These are phyloP conservation scores for Zygosaccharomyces gambellarensis DNA, from an alignment of 805 yeast genomes.

Conservation along the genomic window DNA sequence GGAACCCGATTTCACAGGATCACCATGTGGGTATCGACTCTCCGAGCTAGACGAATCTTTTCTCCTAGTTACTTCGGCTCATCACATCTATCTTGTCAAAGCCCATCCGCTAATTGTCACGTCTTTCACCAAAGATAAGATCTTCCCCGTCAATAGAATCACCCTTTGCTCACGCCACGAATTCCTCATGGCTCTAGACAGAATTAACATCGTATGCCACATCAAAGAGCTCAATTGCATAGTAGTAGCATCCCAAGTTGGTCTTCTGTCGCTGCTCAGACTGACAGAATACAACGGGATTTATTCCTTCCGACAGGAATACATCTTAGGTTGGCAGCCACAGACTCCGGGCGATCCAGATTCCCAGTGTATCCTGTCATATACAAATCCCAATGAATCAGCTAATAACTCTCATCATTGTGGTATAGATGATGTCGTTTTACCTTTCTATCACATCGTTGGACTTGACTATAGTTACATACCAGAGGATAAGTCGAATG, in stretches of 20 bases:
- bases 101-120: conserved; percentile 23
- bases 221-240: conserved; percentile 26
- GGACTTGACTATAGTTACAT: conserved; percentile 23
- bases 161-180: conserved; percentile 12
- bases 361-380: neutral
- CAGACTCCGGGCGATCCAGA: conserved; percentile 12
- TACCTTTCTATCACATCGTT: conserved; percentile 18
- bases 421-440: conserved; percentile 16
- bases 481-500: conserved; percentile 12
- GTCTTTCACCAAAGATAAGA: conserved; percentile 20
- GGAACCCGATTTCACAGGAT: conserved; percentile 5
- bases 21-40: conserved; percentile 16
- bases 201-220: conserved; percentile 21
- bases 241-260: conserved; percentile 26
- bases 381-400: neutral
- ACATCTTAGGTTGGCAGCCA: conserved; percentile 25
- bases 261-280: conserved; percentile 24
- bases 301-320: conserved; percentile 30
- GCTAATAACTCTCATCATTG: conserved; percentile 9
- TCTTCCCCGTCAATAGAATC: conserved; percentile 19
- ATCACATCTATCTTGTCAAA: conserved; percentile 14
- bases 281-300: conserved; percentile 28
- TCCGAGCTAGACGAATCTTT: conserved; percentile 16
- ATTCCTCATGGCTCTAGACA: conserved; percentile 8
- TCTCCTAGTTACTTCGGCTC: conserved; percentile 18